phyloP scores from a whole-genome alignment of 179 eudicot genomes.

The Corrigiola litoralis region DNA sequence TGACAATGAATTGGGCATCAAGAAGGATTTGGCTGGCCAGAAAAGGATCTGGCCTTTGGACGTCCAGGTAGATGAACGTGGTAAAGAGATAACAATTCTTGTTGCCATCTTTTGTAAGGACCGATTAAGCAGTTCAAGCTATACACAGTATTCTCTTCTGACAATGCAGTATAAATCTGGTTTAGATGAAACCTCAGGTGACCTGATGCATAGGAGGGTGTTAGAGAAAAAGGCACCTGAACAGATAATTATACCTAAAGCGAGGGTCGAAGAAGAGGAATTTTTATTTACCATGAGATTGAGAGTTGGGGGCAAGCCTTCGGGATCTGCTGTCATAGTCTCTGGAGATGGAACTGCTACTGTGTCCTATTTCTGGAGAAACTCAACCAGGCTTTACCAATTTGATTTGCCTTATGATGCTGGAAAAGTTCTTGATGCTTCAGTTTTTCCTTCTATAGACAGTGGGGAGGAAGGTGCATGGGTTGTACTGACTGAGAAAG shows the following conservation, averaged over 20 bases:
- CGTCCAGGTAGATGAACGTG: slow-evolving; percentile 70
- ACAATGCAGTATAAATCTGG: slow-evolving; percentile 90
- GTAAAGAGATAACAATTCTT: slow-evolving; percentile 74
- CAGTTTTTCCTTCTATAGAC: slow-evolving; percentile 73
- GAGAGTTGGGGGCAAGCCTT: slow-evolving; percentile 87
- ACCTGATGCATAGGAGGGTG: slow-evolving; percentile 41
- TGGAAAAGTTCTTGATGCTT: slow-evolving; percentile 94
- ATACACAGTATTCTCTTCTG: slow-evolving; percentile 86
- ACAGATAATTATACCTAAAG: slow-evolving; percentile 87
- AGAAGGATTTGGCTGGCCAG: slow-evolving; percentile 95
- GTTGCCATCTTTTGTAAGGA: slow-evolving; percentile 89
- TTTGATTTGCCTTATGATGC: slow-evolving; percentile 97
- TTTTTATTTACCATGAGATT: slow-evolving; percentile 81
- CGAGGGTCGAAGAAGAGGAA: slow-evolving; percentile 90
- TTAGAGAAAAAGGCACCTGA: slow-evolving; percentile 81
- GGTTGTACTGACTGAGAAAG: slow-evolving; percentile 93
- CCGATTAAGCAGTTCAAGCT: slow-evolving; percentile 80
- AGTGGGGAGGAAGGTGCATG: slow-evolving; percentile 84
- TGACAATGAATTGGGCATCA: slow-evolving; percentile 78
- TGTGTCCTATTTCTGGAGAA: slow-evolving; percentile 69
- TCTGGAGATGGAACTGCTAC: slow-evolving; percentile 98
- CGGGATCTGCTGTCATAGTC: slow-evolving; percentile 84
- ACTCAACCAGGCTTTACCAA: slow-evolving; percentile 70
- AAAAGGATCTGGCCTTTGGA: slow-evolving; percentile 92
- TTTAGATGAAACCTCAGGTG: slow-evolving; percentile 33